Percentiles rank a stretch among this genome's conserved stretches.
Evolutionary conservation across 2,329 filamentous ascomycete species (phyloP).

Genomic region (Metarhizium brunneum): DNA sequence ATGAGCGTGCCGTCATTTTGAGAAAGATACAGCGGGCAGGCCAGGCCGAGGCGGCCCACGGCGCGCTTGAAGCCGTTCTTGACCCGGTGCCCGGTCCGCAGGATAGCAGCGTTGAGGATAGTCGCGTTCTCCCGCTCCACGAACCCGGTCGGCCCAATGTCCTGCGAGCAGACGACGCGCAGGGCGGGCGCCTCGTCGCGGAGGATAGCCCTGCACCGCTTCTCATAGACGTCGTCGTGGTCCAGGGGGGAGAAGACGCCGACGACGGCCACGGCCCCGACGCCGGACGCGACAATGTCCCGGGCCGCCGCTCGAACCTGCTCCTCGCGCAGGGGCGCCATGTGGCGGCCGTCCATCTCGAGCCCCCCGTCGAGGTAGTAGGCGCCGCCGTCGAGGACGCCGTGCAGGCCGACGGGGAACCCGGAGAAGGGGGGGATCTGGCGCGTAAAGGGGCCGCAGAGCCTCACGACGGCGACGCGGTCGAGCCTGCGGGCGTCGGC

Average conservation of each 20-base stretch:
- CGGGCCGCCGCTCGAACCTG: constrained; percentile 26
- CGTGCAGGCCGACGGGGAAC: constrained; percentile 30
- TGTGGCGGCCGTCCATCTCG: constrained; percentile 39
- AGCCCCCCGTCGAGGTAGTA: constrained; percentile 35
- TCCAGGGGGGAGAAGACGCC: constrained; percentile 39
- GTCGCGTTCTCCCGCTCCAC: constrained; percentile 43
- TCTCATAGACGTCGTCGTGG: constrained; percentile 29
- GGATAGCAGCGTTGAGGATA: constrained; percentile 44
- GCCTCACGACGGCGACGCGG: constrained; percentile 34
- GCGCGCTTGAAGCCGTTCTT: constrained; percentile 38
- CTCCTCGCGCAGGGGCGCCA: constrained; percentile 24
- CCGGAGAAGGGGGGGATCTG: constrained; percentile 36
- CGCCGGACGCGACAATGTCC: constrained; percentile 24
- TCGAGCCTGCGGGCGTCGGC: constrained; percentile 31
- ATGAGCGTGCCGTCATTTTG: constrained; percentile 46
- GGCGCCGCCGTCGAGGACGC: constrained; percentile 30
- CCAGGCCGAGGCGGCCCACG: constrained; percentile 30
- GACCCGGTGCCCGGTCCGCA: constrained; percentile 35
- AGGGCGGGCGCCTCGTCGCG: constrained; percentile 23
- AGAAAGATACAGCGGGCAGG: constrained; percentile 38
- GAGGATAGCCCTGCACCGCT: constrained; percentile 27
- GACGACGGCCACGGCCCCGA: constrained; percentile 30
- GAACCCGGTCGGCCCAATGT: constrained; percentile 34
- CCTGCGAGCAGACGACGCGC: constrained; percentile 31
- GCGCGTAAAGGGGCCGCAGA: constrained; percentile 35